Evolutionary conservation across 306 rosid genomes (phyloP).

Genomic region (Pterocarpus macrocarpus): DNA sequence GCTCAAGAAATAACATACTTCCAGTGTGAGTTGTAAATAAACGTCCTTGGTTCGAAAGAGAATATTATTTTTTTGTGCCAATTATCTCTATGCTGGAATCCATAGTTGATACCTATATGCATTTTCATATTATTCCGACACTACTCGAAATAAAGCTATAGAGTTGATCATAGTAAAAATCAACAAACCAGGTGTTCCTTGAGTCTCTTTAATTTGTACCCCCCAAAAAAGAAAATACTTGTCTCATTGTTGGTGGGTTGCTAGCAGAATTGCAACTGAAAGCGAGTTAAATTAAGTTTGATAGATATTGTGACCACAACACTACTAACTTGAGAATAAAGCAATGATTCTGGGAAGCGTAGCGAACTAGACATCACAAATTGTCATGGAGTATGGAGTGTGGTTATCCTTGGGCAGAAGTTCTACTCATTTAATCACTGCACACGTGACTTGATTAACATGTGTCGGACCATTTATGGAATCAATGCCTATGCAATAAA

Average conservation of each 20-base stretch:
- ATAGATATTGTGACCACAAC: background rate
- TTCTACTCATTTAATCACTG: background rate
- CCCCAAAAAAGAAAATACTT: background rate
- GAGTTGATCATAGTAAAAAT: no score
- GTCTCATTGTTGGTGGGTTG: background rate
- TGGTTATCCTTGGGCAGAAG: background rate
- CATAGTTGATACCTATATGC: background rate
- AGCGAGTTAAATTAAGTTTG: background rate
- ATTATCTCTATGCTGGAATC: background rate
- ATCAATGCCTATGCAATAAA: no score
- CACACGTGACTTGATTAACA: background rate
- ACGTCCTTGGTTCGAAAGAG: background rate
- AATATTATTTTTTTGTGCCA: background rate
- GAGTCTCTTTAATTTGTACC: no score
- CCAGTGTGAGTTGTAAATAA: conserved; percentile 58
- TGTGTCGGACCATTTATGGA: no score
- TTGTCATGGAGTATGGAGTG: background rate
- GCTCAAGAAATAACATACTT: conserved; percentile 63
- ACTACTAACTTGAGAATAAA: background rate
- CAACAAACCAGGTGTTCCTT: no score
- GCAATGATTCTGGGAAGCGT: background rate
- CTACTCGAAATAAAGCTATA: background rate
- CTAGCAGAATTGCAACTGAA: background rate
- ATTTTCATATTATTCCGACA: background rate
- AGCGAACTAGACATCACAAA: background rate